These are phyloP conservation scores for Acacia pycnantha DNA, from an alignment of 331 rosid species.

Conservation along the genomic window DNA sequence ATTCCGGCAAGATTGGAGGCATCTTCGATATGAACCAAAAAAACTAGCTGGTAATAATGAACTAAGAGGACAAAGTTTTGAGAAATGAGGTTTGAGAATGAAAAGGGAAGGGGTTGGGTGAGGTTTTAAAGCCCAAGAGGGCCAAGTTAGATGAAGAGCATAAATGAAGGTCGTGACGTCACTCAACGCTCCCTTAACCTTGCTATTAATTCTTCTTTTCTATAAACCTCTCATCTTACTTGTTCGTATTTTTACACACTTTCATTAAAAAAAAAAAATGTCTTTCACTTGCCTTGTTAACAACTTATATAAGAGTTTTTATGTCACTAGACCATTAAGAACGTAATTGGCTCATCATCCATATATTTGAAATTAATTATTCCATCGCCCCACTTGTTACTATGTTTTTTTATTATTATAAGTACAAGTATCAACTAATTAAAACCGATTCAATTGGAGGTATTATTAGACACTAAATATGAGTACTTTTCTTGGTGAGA, in stretches of 20 bases:
- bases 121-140: constrained; percentile 59
- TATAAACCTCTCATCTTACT: constrained; percentile 12
- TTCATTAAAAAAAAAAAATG: not conserved
- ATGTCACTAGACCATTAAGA: no score
- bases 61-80: not conserved
- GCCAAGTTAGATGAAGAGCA: constrained; percentile 68
- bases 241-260: constrained; percentile 20
- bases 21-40: constrained; percentile 18
- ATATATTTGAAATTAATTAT: no score
- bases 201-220: constrained; percentile 35
- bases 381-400: not conserved
- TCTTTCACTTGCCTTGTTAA: no score
- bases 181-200: constrained; percentile 77
- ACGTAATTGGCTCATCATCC: not conserved
- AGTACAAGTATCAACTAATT: no score
- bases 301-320: no score
- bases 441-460: no score
- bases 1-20: constrained; percentile 71
- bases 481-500: no score
- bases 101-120: not conserved
- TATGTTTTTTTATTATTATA: not conserved
- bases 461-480: no score
- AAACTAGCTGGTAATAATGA: not conserved
- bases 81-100: not conserved
- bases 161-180: constrained; percentile 63